Conservation (phyloP, 1,284 basidiomycete species). For the Heimioporus retisporus region DNA sequence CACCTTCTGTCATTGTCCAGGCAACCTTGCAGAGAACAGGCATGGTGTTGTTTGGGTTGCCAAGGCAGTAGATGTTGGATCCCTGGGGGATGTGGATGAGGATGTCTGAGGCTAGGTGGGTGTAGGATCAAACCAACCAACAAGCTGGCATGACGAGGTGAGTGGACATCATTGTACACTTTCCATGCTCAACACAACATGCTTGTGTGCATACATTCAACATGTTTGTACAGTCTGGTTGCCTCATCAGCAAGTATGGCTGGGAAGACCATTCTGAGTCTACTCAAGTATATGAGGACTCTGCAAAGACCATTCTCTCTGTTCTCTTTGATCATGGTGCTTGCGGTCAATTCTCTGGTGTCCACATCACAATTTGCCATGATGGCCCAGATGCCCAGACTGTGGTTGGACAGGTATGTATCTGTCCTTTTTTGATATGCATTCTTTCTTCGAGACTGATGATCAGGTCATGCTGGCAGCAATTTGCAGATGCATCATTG, state of each 20-base stretch:
- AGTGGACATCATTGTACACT: not conserved
- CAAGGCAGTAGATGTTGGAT: constrained; percentile 62
- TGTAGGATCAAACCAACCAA: constrained; percentile 10
- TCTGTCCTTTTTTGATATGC: too few species aligned
- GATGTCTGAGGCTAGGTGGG: constrained; percentile 1
- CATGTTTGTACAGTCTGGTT: constrained; percentile 2
- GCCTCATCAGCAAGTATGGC: not conserved
- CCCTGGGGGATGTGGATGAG: constrained; percentile 53
- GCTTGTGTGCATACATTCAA: not conserved
- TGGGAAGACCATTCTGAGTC: not conserved
- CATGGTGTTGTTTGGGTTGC: constrained; percentile 52
- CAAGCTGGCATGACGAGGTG: not conserved
- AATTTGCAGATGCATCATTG: not conserved
- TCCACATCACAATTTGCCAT: not conserved
- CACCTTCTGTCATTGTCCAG: constrained; percentile 70
- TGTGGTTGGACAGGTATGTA: too few species aligned
- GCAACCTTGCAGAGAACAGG: constrained; percentile 65
- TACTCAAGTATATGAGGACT: not conserved
- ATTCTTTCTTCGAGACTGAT: too few species aligned
- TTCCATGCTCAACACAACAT: not conserved
- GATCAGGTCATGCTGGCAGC: not conserved
- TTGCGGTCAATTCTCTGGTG: not conserved
- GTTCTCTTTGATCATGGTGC: not conserved
- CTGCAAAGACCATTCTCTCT: not conserved
- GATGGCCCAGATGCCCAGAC: too few species aligned